A percentile compares a stretch with the other conserved stretches of the same genome.
Conservation (phyloP, 2,329 filamentous ascomycete genomes). For the Xylariaceae sp. region DNA sequence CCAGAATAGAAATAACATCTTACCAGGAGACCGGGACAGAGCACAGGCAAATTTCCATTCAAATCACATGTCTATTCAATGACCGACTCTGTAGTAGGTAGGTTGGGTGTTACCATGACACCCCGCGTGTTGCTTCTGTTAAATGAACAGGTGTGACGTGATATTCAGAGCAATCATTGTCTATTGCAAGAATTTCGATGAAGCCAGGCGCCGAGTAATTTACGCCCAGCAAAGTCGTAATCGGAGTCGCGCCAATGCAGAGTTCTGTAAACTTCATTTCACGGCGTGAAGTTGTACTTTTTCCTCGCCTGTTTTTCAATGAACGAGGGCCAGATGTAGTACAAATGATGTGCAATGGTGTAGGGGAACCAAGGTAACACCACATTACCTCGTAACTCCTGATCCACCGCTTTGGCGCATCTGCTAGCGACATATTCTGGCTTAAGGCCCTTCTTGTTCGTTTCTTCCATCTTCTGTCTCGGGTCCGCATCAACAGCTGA, state of each 20-base stretch:
- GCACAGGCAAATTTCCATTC: background rate
- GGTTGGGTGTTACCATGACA: background rate
- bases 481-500: slow-evolving; percentile 43
- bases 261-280: background rate
- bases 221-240: slow-evolving; percentile 3
- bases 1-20: too few species aligned
- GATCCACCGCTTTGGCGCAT: slow-evolving; percentile 42
- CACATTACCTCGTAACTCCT: slow-evolving; percentile 35
- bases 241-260: slow-evolving; percentile 3
- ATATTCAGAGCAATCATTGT: too few species aligned
- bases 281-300: slow-evolving; percentile 41
- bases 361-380: slow-evolving; percentile 44
- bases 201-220: background rate
- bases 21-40: too few species aligned
- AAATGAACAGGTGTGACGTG: background rate
- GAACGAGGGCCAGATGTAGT: slow-evolving; percentile 41
- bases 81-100: too few species aligned
- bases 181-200: too few species aligned
- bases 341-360: slow-evolving; percentile 39
- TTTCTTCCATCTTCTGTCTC: slow-evolving; percentile 26
- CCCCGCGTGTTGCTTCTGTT: background rate
- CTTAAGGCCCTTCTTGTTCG: slow-evolving; percentile 42
- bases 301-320: slow-evolving; percentile 41
- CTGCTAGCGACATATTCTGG: slow-evolving; percentile 40
- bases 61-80: slow-evolving; percentile 15